phyloP scores from a whole-genome alignment of 108 stramenopile species.

The Cyclotella atomus region DNA sequence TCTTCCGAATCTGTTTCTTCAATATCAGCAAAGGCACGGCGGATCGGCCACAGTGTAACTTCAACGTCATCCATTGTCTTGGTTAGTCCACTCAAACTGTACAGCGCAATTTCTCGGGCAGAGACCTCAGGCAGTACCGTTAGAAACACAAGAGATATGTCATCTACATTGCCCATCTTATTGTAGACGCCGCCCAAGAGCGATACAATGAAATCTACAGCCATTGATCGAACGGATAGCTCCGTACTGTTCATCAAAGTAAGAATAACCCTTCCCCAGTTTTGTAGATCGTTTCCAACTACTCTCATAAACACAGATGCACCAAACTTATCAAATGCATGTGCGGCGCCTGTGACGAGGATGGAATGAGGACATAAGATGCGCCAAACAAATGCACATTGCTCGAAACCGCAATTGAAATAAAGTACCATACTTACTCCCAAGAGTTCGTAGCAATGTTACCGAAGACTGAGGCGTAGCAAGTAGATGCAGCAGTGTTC shows the following conservation, averaged over 20 bases:
- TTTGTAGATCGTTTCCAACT: constrained; percentile 66
- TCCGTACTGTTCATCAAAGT: constrained; percentile 85
- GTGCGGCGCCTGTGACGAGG: constrained; percentile 50
- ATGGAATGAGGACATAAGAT: no score
- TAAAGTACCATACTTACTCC: constrained; percentile 68
- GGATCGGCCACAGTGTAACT: constrained; percentile 79
- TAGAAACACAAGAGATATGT: constrained; percentile 55
- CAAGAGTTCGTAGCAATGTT: constrained; percentile 79
- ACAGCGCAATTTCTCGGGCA: constrained; percentile 84
- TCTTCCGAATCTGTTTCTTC: constrained; percentile 87
- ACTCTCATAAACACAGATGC: constrained; percentile 63
- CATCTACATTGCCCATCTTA: constrained; percentile 69
- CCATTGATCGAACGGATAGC: constrained; percentile 87
- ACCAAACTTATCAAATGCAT: constrained; percentile 85
- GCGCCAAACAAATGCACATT: no score
- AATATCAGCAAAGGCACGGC: constrained; percentile 81
- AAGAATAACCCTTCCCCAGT: constrained; percentile 78
- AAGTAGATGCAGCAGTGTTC: constrained; percentile 80
- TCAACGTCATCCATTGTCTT: constrained; percentile 61
- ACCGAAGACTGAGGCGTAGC: constrained; percentile 84
- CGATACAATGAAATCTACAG: constrained; percentile 84
- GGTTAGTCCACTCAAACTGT: constrained; percentile 65
- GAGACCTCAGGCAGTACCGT: constrained; percentile 83
- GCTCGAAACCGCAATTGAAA: not conserved
- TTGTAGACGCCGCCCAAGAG: constrained; percentile 73